Evolutionary conservation across 345 rosid species (phyloP), one percentile per base, ranked within the genome.

Genomic region (Populus euphratica): DNA sequence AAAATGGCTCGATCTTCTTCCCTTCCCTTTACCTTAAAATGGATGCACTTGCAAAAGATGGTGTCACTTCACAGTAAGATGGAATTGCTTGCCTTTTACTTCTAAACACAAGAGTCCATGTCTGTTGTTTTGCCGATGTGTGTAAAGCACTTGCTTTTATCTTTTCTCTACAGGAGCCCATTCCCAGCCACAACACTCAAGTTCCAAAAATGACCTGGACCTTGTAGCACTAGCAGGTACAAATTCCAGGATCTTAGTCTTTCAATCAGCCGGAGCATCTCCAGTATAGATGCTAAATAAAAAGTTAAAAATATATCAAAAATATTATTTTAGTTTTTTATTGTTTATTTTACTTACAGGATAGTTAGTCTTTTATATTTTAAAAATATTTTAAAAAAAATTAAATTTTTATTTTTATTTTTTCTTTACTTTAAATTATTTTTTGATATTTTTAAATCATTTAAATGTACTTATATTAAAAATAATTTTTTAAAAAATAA

Each of bases 71-170:
- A 62, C 44, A 29, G 25, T 21, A n/a, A 44, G 52, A 65, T 50
- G 63, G 72, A 64, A 65, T 35, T 66, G 72, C 54, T 36, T 35
- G 54, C 50, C 49, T 77, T 69, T 72, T 33, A 52, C 69, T 69
- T 70, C n/a, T 43, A 29, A 47, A 50, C 17, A 8, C 16, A 47
- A 20, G 21, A 70, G 67, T 69, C 7, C 1, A 16, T 23, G 4
- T 49, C 44, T 41, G 52, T 18, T 52, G 52, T 72, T 49, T 49
- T 52, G 10, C 43, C 25, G n/a, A 16, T 29, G 18, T 27, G 13
- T 50, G 17, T 73, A 6, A 33, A 56, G 27, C 20, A 5, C 25
- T 12, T 36, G 2, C 17, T n/a, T 36, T 54, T 59, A 12, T n/a
- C 25, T 38, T 39, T 61, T 29, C 49, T 73, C 38, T 41, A 20